Evolutionary conservation across 2,329 filamentous ascomycete genomes (phyloP).

Genomic region (Aspergillus thermomutatus): DNA sequence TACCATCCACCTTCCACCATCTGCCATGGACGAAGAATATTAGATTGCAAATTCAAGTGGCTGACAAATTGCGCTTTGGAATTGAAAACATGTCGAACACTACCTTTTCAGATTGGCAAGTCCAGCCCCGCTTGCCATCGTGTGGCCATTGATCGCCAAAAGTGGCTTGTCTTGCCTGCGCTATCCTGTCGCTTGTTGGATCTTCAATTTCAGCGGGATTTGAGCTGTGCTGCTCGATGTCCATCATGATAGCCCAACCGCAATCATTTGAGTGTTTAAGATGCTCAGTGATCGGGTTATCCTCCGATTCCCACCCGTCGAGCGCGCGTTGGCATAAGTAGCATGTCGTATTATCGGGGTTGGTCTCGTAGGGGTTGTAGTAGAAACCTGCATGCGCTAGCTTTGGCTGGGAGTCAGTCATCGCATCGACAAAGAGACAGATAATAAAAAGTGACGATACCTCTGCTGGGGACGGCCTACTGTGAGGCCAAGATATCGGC

Average conservation of each 20-base stretch:
- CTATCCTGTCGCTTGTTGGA: slow-evolving; percentile 67
- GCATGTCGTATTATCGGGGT: slow-evolving; percentile 84
- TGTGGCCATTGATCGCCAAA: slow-evolving; percentile 88
- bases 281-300: slow-evolving; percentile 82
- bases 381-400: slow-evolving; percentile 90
- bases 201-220: slow-evolving; percentile 60
- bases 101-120: slow-evolving; percentile 85
- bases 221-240: slow-evolving; percentile 48
- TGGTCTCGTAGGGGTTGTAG: slow-evolving; percentile 71
- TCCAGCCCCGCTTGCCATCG: slow-evolving; percentile 82
- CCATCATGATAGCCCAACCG: slow-evolving; percentile 78
- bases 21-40: slow-evolving; percentile 40
- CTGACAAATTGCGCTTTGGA: not conserved
- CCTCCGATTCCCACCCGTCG: slow-evolving; percentile 87
- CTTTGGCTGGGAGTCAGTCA: slow-evolving; percentile 43
- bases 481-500: slow-evolving; percentile 73
- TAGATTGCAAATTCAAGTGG: not conserved
- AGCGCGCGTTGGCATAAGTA: slow-evolving; percentile 81
- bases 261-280: slow-evolving; percentile 77
- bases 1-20: slow-evolving; percentile 92
- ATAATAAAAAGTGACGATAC: slow-evolving; percentile 41
- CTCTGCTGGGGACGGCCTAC: slow-evolving; percentile 60
- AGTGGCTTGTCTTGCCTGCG: slow-evolving; percentile 74
- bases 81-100: slow-evolving; percentile 12
- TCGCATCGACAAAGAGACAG: slow-evolving; percentile 8